Conservation (phyloP, 2,329 filamentous ascomycete species). For the Cladosporium velox region DNA sequence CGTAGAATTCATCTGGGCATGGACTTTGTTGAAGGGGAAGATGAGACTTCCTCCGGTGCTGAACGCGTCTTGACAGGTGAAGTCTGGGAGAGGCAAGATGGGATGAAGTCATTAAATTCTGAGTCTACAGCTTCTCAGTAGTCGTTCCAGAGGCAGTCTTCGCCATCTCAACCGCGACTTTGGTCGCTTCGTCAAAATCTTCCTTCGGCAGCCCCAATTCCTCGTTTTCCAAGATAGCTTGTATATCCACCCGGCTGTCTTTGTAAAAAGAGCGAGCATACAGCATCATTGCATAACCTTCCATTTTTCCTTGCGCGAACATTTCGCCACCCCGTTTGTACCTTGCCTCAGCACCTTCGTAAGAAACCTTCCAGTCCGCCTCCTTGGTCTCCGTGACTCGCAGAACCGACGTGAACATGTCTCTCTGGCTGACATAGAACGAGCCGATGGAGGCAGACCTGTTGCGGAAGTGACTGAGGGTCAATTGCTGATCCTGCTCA, state of each 20-base stretch:
- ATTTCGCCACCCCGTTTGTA: conserved; percentile 50
- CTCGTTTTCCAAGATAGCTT: conserved; percentile 33
- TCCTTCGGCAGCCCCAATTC: conserved; percentile 28
- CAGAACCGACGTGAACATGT: conserved; percentile 42
- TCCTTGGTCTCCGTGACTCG: conserved; percentile 39
- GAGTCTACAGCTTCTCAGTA: neutral
- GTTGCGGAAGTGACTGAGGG: conserved; percentile 33
- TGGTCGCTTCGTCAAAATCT: conserved; percentile 30
- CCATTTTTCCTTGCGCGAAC: conserved; percentile 45
- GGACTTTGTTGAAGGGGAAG: conserved; percentile 50
- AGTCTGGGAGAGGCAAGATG: neutral
- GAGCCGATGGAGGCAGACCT: conserved; percentile 36
- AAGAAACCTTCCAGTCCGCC: conserved; percentile 39
- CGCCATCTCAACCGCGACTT: conserved; percentile 22
- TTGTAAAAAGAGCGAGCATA: conserved; percentile 57
- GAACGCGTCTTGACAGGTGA: neutral
- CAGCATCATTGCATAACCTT: conserved; percentile 53
- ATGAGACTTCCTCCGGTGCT: conserved; percentile 29
- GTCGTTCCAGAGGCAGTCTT: neutral
- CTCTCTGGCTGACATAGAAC: conserved; percentile 40
- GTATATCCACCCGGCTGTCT: conserved; percentile 37
- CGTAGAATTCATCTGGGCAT: conserved; percentile 54
- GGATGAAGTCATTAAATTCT: neutral
- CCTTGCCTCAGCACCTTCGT: conserved; percentile 41
- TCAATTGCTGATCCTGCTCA: conserved; percentile 21